These are phyloP conservation scores for Pezicula radicicola DNA, from an alignment of 2,329 filamentous ascomycete species.

Conservation along the genomic window DNA sequence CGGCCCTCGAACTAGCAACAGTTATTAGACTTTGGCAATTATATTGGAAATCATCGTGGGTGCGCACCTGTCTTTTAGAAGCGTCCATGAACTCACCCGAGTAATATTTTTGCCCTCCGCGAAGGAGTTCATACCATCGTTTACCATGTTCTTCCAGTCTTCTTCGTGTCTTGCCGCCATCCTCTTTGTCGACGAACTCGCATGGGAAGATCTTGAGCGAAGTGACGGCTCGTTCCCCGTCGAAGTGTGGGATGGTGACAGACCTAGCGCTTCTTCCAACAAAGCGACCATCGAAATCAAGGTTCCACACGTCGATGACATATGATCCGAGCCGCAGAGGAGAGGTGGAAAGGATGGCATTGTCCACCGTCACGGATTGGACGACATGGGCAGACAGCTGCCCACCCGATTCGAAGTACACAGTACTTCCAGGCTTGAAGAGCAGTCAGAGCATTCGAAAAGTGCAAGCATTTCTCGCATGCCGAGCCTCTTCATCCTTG, in stretches of 20 bases:
- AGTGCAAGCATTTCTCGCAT: constrained; percentile 13
- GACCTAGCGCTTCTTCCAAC: constrained; percentile 19
- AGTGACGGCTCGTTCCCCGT: constrained; percentile 24
- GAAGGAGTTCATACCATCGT: no score
- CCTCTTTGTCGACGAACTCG: constrained; percentile 12
- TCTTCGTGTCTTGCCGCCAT: constrained; percentile 19
- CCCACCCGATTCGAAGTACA: constrained; percentile 15
- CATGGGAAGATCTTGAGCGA: constrained; percentile 24
- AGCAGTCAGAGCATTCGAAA: constrained; percentile 22
- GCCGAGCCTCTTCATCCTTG: no score
- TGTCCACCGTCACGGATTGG: constrained; percentile 5
- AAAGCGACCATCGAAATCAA: constrained; percentile 26
- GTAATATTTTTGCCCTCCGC: no score
- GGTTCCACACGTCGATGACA: constrained; percentile 22
- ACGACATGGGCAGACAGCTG: constrained; percentile 16
- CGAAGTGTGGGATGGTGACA: constrained; percentile 22
- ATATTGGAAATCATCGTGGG: no score
- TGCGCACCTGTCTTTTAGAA: no score
- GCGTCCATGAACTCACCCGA: no score
- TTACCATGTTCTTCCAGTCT: no score
- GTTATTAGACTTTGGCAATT: no score
- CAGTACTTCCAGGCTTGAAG: constrained; percentile 20
- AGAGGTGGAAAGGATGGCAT: constrained; percentile 6
- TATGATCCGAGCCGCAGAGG: no score
- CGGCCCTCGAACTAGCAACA: no score